These are phyloP conservation scores for Knoxia roxburghii DNA, from an alignment of 257 asterid genomes.

Conservation along the genomic window DNA sequence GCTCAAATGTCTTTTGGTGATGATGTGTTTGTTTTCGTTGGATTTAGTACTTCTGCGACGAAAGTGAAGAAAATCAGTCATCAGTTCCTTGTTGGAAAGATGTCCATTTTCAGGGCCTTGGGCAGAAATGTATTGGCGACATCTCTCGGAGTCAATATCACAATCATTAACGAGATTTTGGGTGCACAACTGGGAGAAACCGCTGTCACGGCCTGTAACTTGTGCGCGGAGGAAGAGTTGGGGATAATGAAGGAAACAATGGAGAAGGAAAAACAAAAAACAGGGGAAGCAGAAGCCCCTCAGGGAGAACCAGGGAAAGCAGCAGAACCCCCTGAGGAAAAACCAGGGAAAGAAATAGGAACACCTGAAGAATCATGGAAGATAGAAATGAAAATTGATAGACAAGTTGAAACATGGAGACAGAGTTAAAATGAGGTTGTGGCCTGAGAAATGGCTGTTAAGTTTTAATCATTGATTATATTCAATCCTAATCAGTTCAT, in stretches of 20 bases:
- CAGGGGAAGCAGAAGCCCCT: neutral
- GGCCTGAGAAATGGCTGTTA: slow-evolving; percentile 2
- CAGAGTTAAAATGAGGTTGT: neutral
- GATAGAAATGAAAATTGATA: neutral
- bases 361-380: neutral
- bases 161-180: slow-evolving; percentile 41
- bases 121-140: slow-evolving; percentile 42
- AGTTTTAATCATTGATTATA: too few relatives aligned
- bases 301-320: slow-evolving; percentile 4
- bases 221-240: slow-evolving; percentile 77
- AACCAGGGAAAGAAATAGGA: slow-evolving; percentile 12
- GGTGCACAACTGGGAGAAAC: slow-evolving; percentile 30
- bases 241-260: slow-evolving; percentile 46
- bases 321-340: neutral
- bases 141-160: slow-evolving; percentile 34
- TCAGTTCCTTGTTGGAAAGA: slow-evolving; percentile 56
- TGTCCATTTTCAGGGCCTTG: slow-evolving; percentile 47
- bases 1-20: slow-evolving; percentile 77
- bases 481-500: too few relatives aligned
- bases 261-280: slow-evolving; percentile 16
- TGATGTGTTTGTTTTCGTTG: slow-evolving; percentile 54
- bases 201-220: slow-evolving; percentile 46
- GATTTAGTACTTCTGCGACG: slow-evolving; percentile 51
- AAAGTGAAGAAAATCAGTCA: slow-evolving; percentile 41
- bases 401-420: neutral